Percentiles rank a stretch among this genome's conserved stretches.
These are phyloP conservation scores for Lachnellula willkommii DNA, from an alignment of 2,329 filamentous ascomycete species.

Conservation along the genomic window DNA sequence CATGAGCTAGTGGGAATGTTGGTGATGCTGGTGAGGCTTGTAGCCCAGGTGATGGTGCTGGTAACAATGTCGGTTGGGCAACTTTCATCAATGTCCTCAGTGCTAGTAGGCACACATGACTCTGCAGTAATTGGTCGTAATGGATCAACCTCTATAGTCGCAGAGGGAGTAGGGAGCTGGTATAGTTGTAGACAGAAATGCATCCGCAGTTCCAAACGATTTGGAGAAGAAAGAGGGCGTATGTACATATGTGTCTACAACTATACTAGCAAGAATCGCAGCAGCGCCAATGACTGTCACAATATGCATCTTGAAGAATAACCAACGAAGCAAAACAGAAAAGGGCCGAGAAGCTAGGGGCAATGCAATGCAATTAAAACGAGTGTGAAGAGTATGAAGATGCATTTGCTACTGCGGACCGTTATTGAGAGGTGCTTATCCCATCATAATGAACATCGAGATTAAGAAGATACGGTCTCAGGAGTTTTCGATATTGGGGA, in stretches of 20 bases:
- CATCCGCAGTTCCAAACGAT: neutral
- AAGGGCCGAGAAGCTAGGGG: neutral
- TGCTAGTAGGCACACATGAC: neutral
- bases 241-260: too few relatives aligned
- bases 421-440: too few relatives aligned
- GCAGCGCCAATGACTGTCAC: constrained; percentile 8
- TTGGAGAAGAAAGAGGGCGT: too few relatives aligned
- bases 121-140: neutral
- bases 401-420: neutral
- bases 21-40: constrained; percentile 6
- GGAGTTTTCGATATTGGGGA: too few relatives aligned
- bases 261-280: constrained; percentile 6
- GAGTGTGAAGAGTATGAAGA: neutral
- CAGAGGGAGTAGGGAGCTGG: neutral
- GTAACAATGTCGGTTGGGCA: constrained; percentile 4
- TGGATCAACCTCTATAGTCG: neutral
- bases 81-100: neutral
- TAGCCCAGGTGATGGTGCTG: constrained; percentile 6
- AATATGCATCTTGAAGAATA: constrained; percentile 15
- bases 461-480: too few relatives aligned
- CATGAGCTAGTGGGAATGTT: neutral
- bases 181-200: neutral
- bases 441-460: too few relatives aligned
- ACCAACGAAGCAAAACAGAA: neutral
- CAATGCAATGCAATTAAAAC: neutral